Percentiles rank a stretch among this genome's conserved stretches.
phyloP scores from a whole-genome alignment of 495 filamentous ascomycete species.

The Aspergillus bridgeri region DNA sequence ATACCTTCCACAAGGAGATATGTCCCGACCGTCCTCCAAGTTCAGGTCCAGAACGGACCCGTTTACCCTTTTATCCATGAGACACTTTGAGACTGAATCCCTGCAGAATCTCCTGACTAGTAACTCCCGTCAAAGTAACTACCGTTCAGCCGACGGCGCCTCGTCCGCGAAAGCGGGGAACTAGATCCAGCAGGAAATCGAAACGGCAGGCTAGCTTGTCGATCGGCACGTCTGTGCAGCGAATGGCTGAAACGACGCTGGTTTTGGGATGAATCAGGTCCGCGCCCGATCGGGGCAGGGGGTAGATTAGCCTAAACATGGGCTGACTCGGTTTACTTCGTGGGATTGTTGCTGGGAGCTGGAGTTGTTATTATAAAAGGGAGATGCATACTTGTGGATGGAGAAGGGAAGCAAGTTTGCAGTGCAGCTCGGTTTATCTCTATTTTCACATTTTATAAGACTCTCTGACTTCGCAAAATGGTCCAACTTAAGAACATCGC shows the following conservation, averaged over 20 bases:
- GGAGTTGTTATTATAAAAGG: neutral
- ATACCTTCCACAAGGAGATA: neutral
- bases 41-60: neutral
- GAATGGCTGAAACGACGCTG: neutral
- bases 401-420: neutral
- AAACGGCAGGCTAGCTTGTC: neutral
- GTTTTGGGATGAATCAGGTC: neutral
- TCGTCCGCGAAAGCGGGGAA: neutral
- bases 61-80: neutral
- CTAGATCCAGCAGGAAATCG: neutral
- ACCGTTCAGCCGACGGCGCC: neutral
- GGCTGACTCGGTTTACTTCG: neutral
- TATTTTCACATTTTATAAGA: neutral
- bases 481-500: conserved; percentile 11
- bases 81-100: neutral
- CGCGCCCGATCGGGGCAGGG: neutral
- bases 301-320: neutral
- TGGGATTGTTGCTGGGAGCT: neutral
- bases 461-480: conserved; percentile 3
- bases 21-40: no score
- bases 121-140: neutral
- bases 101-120: neutral
- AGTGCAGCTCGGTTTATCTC: neutral
- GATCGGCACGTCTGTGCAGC: neutral
- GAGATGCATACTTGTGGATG: neutral